Evolutionary conservation across 2,329 filamentous ascomycete genomes (phyloP).

Genomic region (Ciborinia camelliae): DNA sequence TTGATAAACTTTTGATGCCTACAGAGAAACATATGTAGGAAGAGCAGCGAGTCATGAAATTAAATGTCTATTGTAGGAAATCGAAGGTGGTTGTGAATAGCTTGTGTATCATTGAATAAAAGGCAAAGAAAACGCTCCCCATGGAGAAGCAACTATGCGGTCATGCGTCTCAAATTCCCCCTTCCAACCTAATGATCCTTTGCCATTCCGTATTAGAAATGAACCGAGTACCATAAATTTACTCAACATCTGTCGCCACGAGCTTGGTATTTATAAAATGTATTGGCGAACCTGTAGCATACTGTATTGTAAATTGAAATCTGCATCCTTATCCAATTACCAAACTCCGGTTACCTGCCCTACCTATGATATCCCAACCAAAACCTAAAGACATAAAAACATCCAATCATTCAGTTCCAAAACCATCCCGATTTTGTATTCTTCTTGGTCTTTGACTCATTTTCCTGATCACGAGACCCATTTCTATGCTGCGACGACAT

Average conservation of each 20-base stretch:
- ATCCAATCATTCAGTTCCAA: constrained; percentile 22
- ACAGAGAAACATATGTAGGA: background rate
- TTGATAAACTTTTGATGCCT: background rate
- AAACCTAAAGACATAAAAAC: too few relatives aligned
- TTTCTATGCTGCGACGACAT: background rate
- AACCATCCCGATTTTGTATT: constrained; percentile 22
- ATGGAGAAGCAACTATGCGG: constrained; percentile 9
- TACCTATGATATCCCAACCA: constrained; percentile 9
- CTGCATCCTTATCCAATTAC: constrained; percentile 15
- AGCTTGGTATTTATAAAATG: constrained; percentile 13
- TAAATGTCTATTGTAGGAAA: background rate
- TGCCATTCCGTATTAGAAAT: constrained; percentile 9
- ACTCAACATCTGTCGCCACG: background rate
- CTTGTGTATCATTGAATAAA: background rate
- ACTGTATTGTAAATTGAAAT: background rate
- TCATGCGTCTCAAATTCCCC: background rate
- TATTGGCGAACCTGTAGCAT: background rate
- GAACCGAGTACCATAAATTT: background rate
- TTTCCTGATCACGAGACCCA: background rate
- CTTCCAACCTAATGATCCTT: constrained; percentile 7
- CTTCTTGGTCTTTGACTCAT: constrained; percentile 1
- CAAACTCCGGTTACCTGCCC: background rate
- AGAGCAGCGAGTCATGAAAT: background rate
- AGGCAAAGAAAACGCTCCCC: background rate
- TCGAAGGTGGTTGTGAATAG: background rate